Percentiles rank a stretch among this genome's conserved stretches.
These are phyloP conservation scores for Saccharomyces hybrid DNA, from an alignment of 1,139 yeast species.

Conservation along the genomic window DNA sequence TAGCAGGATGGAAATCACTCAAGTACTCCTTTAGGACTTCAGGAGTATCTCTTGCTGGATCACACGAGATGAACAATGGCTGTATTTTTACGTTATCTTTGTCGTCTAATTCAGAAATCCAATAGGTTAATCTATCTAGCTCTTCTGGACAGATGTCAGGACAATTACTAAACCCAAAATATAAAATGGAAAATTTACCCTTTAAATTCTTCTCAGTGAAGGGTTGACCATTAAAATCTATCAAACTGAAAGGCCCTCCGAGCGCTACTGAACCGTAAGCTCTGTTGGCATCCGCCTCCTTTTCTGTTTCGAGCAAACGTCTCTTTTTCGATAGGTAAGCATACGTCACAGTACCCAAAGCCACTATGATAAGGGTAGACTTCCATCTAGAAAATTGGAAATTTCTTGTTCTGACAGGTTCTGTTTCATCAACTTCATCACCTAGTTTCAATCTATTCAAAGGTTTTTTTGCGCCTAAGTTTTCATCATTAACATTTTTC, in stretches of 20 bases:
- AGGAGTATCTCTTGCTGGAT: constrained; percentile 89
- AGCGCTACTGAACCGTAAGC: constrained; percentile 87
- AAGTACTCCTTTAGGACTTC: constrained; percentile 71
- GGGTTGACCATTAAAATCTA: constrained; percentile 59
- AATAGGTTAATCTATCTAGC: constrained; percentile 77
- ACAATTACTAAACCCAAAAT: constrained; percentile 94
- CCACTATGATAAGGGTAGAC: constrained; percentile 3
- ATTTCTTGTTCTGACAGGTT: background rate
- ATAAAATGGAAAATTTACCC: constrained; percentile 71
- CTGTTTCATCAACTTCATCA: background rate
- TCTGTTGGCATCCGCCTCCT: constrained; percentile 74
- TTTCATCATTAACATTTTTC: background rate
- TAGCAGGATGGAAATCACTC: constrained; percentile 78
- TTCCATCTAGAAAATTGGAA: constrained; percentile 8
- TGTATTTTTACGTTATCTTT: constrained; percentile 56
- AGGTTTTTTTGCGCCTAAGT: background rate
- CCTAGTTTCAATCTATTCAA: background rate
- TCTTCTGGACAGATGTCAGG: constrained; percentile 99
- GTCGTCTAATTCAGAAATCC: constrained; percentile 57
- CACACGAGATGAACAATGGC: constrained; percentile 90
- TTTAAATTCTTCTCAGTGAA: constrained; percentile 72
- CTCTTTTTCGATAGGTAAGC: constrained; percentile 10
- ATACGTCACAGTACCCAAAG: constrained; percentile 7
- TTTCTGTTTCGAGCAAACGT: constrained; percentile 47
- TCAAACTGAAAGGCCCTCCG: constrained; percentile 78